phyloP scores from a whole-genome alignment of 352 stramenopile species.

The Globisporangium nunn region DNA sequence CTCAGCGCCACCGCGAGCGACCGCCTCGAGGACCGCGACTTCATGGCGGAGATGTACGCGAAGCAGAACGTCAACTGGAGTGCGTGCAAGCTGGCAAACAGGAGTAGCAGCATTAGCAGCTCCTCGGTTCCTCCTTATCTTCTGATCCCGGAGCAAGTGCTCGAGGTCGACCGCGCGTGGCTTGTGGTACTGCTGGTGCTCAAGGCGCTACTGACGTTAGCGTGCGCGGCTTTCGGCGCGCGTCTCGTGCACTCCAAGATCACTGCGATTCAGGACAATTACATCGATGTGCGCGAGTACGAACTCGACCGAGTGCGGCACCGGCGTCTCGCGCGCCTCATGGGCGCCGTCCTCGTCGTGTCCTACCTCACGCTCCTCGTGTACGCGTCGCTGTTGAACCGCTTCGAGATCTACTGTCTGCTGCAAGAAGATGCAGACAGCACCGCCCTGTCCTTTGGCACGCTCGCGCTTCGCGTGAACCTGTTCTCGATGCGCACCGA shows the following conservation, averaged over 20 bases:
- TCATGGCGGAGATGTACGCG: constrained; percentile 30
- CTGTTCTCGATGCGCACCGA: constrained; percentile 33
- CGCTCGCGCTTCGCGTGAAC: constrained; percentile 25
- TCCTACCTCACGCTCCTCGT: constrained; percentile 45
- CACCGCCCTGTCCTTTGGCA: constrained; percentile 24
- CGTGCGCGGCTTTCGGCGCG: constrained; percentile 22
- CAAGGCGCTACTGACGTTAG: constrained; percentile 29
- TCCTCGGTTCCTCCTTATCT: constrained; percentile 13
- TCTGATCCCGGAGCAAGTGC: constrained; percentile 23
- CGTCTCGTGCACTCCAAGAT: constrained; percentile 50
- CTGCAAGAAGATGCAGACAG: constrained; percentile 11
- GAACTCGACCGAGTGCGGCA: constrained; percentile 44
- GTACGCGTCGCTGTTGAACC: constrained; percentile 55
- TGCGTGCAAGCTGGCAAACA: constrained; percentile 11
- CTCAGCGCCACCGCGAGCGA: constrained; percentile 20
- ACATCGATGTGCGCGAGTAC: constrained; percentile 62
- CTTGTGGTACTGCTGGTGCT: constrained; percentile 27
- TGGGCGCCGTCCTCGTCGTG: constrained; percentile 29
- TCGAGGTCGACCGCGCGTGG: constrained; percentile 45
- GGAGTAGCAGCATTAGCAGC: constrained; percentile 7
- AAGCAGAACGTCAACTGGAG: constrained; percentile 22
- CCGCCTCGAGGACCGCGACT: constrained; percentile 17
- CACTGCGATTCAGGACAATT: constrained; percentile 57
- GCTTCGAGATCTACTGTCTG: constrained; percentile 52
- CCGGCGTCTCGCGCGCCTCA: constrained; percentile 26